Conservation (phyloP, 2,329 filamentous ascomycete species). For the Metarhizium sp. region DNA sequence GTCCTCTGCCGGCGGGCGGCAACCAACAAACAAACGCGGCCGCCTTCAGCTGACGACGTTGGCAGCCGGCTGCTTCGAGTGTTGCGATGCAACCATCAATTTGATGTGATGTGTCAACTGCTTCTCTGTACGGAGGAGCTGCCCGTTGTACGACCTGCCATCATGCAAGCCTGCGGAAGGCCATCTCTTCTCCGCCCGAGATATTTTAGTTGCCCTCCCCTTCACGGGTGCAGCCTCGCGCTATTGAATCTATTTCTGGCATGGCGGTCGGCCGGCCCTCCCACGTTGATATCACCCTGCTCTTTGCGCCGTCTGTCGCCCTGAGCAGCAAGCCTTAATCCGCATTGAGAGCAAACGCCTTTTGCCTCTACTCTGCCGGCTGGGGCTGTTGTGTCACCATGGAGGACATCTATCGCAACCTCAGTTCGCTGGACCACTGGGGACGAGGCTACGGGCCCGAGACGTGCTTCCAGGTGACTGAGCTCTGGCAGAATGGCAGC, state of each 20-base stretch:
- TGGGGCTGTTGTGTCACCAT: conserved; percentile 8
- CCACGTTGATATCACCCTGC: not conserved
- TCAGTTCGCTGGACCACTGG: conserved; percentile 16
- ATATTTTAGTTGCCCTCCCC: not conserved
- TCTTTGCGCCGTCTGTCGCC: not conserved
- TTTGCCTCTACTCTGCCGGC: too few relatives aligned
- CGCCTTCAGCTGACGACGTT: not conserved
- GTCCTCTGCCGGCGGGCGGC: not conserved
- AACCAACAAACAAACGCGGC: not conserved
- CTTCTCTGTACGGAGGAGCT: too few relatives aligned
- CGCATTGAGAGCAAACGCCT: not conserved
- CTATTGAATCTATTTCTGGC: not conserved
- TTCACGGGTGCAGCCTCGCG: not conserved
- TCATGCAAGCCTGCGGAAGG: not conserved
- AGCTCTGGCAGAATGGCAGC: conserved; percentile 17
- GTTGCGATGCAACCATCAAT: too few relatives aligned
- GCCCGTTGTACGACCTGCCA: not conserved
- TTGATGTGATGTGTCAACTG: too few relatives aligned
- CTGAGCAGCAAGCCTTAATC: not conserved
- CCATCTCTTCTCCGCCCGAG: not conserved
- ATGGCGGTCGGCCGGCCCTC: not conserved
- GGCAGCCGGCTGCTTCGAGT: too few relatives aligned
- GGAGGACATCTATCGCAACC: conserved; percentile 23
- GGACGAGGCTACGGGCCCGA: conserved; percentile 9
- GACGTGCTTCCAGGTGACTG: conserved; percentile 16